Conservation (phyloP, 139 green algal genomes). For the Volvox reticuliferus region DNA sequence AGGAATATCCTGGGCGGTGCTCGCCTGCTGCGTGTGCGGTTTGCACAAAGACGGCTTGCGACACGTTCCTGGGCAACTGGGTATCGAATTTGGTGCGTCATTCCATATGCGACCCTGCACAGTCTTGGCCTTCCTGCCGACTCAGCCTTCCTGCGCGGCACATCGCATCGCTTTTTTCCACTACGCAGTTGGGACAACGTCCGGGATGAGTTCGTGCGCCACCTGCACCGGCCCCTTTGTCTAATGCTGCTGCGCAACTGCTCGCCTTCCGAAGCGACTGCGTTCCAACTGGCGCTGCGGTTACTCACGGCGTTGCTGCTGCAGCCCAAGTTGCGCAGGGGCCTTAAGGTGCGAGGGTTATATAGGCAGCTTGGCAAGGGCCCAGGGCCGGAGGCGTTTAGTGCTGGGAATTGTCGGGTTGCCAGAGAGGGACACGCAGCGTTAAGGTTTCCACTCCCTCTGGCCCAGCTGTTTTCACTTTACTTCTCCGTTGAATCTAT, state of each 20-base stretch:
- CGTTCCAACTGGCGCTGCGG: conserved; percentile 67
- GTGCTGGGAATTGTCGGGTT: too few species aligned
- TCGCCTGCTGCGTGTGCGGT: not conserved
- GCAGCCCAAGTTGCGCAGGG: conserved; percentile 51
- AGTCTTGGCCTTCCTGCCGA: too few species aligned
- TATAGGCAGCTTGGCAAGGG: not conserved
- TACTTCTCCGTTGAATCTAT: too few species aligned
- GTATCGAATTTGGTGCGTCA: too few species aligned
- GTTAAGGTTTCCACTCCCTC: too few species aligned
- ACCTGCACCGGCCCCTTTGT: conserved; percentile 88
- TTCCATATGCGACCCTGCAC: too few species aligned
- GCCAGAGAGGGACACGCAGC: too few species aligned
- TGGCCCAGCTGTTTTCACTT: too few species aligned
- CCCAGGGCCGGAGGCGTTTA: not conserved
- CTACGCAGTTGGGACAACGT: conserved; percentile 78
- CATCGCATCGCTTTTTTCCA: not conserved
- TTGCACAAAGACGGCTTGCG: too few species aligned
- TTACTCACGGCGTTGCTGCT: conserved; percentile 69
- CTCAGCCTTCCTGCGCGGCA: too few species aligned
- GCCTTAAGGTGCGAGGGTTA: conserved; percentile 44
- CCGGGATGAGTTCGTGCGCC: conserved; percentile 74
- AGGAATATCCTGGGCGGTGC: too few species aligned
- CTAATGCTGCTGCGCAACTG: conserved; percentile 89
- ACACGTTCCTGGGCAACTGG: too few species aligned
- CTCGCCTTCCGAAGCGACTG: conserved; percentile 56